phyloP scores from a whole-genome alignment of 495 filamentous ascomycete genomes.

The Talaromyces trachyspermus region DNA sequence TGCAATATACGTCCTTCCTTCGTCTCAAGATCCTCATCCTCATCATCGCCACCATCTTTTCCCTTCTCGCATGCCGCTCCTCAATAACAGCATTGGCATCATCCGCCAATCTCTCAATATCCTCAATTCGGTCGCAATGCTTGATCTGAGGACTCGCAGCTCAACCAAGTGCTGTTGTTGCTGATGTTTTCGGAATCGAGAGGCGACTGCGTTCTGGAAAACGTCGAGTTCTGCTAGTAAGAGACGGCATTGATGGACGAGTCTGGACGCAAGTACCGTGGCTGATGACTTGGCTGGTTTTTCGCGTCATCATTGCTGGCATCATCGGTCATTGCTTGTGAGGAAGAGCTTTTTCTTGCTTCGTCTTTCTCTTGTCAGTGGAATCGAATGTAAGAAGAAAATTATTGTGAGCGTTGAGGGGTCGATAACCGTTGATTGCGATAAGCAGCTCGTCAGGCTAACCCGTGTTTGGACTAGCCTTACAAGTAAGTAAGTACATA shows the following conservation, averaged over 20 bases:
- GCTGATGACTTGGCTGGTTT: neutral
- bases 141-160: conserved; percentile 41
- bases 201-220: conserved; percentile 36
- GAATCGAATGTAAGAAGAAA: too few species aligned
- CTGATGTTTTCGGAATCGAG: conserved; percentile 39
- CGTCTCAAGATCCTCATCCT: neutral
- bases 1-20: conserved; percentile 25
- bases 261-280: conserved; percentile 15
- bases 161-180: conserved; percentile 31
- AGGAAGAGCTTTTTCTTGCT: too few species aligned
- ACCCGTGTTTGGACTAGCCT: too few species aligned
- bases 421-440: too few species aligned
- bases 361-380: too few species aligned
- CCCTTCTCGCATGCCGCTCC: conserved; percentile 8
- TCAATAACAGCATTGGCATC: conserved; percentile 13
- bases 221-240: conserved; percentile 42
- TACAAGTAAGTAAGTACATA: too few species aligned
- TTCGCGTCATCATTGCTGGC: neutral
- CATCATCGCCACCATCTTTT: conserved; percentile 2
- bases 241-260: conserved; percentile 32
- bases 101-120: conserved; percentile 40
- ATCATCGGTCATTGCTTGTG: neutral
- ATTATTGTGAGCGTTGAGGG: too few species aligned
- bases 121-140: conserved; percentile 40
- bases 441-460: too few species aligned